Evolutionary conservation across 371 early-diverging fungal species (phyloP), one percentile per base, ranked within the genome.

Genomic region (Apophysomyces trapeziformis): DNA sequence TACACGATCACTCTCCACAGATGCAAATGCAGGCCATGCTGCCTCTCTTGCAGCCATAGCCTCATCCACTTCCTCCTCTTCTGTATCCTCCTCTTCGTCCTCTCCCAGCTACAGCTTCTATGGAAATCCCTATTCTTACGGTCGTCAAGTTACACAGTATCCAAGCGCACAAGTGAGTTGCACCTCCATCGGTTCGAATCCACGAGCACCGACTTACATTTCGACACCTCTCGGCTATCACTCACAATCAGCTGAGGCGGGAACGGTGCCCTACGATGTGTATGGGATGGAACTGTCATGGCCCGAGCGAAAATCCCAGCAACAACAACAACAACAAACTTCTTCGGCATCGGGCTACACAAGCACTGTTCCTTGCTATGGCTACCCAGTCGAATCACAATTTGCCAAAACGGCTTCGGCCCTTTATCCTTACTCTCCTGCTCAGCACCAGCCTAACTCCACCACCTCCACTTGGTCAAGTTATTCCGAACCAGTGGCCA

Each of bases 1-100:
- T 56, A 63, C 62, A 7, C 74, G 67, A 18, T 65, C 70, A 26
- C 61, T 71, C n/a, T 71, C 75, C 18, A 65, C 66, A 7, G 69
- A 67, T 35, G 63, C 65, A 35, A 66, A 59, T 11, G 59, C 60
- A 14, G 57, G 64, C 21, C 64, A 50, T 60, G 50, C 68, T 39
- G 58, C 59, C 13, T 56, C 61, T 16, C 54, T 50, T 9, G 54
- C 54, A n/a, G 21, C 54, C 54, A n/a, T 50, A 26, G 54, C 21
- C 8, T 50, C 54, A 9, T 50, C 54, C 5, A 18, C 54, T n/a
- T 50, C 54, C 7, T 18, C 54, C 8, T 50, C 54, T 11, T 50
- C 54, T 21, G 9, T 26, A 9, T 21, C 54, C 21, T 50, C 54
- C 7, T 50, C 21, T 9, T 50, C 21, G 8, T 50, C 54, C 16